These are phyloP conservation scores for Plantago ovata DNA, from an alignment of 257 asterid species.

Conservation along the genomic window DNA sequence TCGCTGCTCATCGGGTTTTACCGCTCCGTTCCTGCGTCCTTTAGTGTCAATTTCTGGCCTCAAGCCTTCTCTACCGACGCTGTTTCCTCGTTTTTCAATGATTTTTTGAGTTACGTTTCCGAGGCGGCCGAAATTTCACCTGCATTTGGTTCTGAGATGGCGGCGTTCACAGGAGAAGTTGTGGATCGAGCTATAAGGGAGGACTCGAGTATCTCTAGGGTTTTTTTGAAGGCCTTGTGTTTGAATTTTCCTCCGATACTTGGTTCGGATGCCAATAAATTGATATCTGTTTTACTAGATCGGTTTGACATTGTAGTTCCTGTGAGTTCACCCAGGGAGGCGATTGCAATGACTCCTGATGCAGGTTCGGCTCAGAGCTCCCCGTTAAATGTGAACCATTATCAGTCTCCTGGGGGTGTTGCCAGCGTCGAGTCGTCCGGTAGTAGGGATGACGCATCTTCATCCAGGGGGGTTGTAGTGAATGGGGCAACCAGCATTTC, in stretches of 20 bases:
- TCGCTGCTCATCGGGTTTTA: slow-evolving; percentile 66
- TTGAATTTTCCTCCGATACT: slow-evolving; percentile 67
- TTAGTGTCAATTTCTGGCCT: slow-evolving; percentile 75
- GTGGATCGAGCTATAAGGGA: slow-evolving; percentile 47
- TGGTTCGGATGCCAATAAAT: slow-evolving; percentile 63
- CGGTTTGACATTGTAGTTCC: slow-evolving; percentile 52
- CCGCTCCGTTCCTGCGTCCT: slow-evolving; percentile 72
- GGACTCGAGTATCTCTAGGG: slow-evolving; percentile 43
- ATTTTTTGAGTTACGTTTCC: slow-evolving; percentile 54
- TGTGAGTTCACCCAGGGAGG: slow-evolving; percentile 45
- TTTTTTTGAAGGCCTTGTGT: slow-evolving; percentile 59
- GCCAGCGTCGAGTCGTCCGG: slow-evolving; percentile 34
- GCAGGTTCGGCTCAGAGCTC: slow-evolving; percentile 52
- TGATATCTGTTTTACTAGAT: slow-evolving; percentile 61
- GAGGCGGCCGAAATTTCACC: slow-evolving; percentile 53
- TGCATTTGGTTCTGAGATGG: slow-evolving; percentile 66
- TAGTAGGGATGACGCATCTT: slow-evolving; percentile 37
- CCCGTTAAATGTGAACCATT: slow-evolving; percentile 45
- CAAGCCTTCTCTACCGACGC: slow-evolving; percentile 65
- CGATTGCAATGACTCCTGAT: slow-evolving; percentile 34
- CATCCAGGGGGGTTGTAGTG: slow-evolving; percentile 31
- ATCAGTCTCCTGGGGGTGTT: slow-evolving; percentile 44
- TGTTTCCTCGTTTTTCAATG: slow-evolving; percentile 54
- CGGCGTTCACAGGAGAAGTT: slow-evolving; percentile 72
- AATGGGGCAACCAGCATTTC: slow-evolving; percentile 48